Percentiles rank a stretch among this genome's conserved stretches.
phyloP scores from a whole-genome alignment of 2,329 filamentous ascomycete genomes.

The Colletotrichum abscissum region DNA sequence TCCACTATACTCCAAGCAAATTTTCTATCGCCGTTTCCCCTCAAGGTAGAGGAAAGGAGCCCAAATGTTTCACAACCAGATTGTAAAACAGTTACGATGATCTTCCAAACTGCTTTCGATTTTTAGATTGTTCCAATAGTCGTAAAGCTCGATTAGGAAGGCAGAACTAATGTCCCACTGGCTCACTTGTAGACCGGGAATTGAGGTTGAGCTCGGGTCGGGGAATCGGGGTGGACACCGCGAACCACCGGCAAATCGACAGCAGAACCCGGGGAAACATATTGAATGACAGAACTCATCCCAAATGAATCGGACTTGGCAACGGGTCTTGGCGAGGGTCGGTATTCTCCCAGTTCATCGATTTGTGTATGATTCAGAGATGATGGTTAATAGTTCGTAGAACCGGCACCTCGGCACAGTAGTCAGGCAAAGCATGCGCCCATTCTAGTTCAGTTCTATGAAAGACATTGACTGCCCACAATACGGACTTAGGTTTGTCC shows the following conservation, averaged over 20 bases:
- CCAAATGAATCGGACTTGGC: not conserved
- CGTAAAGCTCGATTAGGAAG: not conserved
- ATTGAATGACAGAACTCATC: not conserved
- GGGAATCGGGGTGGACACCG: not conserved
- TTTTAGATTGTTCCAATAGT: not conserved
- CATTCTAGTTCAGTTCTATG: not conserved
- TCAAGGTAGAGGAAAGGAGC: too few relatives aligned
- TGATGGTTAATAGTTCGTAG: not conserved
- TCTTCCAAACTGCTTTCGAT: too few relatives aligned
- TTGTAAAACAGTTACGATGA: too few relatives aligned
- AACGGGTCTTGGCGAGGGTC: not conserved
- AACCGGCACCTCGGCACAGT: not conserved
- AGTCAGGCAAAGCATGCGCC: not conserved
- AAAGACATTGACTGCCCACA: not conserved
- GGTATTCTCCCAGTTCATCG: not conserved
- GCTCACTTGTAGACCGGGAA: not conserved
- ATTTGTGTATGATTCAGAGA: not conserved
- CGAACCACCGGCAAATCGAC: too few relatives aligned
- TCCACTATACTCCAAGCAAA: too few relatives aligned
- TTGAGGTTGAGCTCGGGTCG: not conserved
- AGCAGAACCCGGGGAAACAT: not conserved
- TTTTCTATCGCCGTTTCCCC: too few relatives aligned
- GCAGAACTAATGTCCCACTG: not conserved
- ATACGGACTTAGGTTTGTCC: too few relatives aligned
- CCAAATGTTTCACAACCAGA: too few relatives aligned